phyloP scores from a whole-genome alignment of 2,329 filamentous ascomycete species.

The Aureobasidium vineae region DNA sequence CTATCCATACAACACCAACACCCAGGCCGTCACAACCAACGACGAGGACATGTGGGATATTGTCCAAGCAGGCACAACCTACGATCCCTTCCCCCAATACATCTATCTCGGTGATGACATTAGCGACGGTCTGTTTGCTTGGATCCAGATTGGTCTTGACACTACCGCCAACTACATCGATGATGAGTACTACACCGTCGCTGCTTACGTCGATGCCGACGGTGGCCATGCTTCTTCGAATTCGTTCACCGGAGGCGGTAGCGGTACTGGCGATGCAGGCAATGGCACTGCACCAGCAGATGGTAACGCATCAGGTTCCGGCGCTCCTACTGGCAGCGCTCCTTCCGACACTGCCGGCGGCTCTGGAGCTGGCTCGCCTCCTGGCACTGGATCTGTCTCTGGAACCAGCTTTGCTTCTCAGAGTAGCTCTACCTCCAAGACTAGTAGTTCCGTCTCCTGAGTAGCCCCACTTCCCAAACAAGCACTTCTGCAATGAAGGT shows the following conservation, averaged over 20 bases:
- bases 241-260: neutral
- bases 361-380: too few species aligned
- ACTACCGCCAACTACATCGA: constrained; percentile 27
- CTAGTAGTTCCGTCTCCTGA: neutral
- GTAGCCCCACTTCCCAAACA: neutral
- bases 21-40: constrained; percentile 50
- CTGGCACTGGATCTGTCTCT: neutral
- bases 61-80: constrained; percentile 47
- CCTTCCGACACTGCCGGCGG: neutral
- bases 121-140: constrained; percentile 54
- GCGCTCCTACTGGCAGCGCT: too few species aligned
- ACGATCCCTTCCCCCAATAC: constrained; percentile 59
- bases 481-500: neutral
- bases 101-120: constrained; percentile 55
- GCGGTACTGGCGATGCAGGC: neutral
- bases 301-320: neutral
- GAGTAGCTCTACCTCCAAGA: too few species aligned
- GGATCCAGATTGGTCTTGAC: constrained; percentile 44
- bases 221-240: constrained; percentile 34
- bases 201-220: constrained; percentile 30
- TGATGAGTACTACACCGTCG: neutral
- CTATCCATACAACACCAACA: constrained; percentile 48
- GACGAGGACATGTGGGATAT: constrained; percentile 48
- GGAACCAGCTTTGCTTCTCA: neutral
- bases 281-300: neutral